phyloP scores from a whole-genome alignment of 305 asterid genomes.

The Coffea humblotiana region DNA sequence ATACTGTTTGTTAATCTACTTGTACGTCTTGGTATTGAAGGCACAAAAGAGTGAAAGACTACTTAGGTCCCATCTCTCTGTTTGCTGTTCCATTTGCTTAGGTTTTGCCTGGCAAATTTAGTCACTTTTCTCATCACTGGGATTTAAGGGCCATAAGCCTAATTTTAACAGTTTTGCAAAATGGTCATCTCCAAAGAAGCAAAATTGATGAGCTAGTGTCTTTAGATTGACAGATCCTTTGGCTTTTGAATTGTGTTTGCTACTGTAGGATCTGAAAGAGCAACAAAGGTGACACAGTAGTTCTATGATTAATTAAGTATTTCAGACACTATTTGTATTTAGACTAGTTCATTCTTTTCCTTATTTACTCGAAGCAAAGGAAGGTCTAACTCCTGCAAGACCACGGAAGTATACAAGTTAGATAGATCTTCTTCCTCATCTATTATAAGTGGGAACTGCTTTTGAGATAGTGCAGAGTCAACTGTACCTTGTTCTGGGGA shows the following conservation, averaged over 20 bases:
- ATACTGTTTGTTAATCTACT: too few species aligned
- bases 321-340: background rate
- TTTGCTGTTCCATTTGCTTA: conserved; percentile 3
- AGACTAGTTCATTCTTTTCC: background rate
- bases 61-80: conserved; percentile 1
- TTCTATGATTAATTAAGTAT: background rate
- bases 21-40: background rate
- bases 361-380: conserved; percentile 3
- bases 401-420: background rate
- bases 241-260: background rate
- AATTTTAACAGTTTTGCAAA: background rate
- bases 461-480: conserved; percentile 19
- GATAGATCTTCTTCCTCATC: conserved; percentile 2
- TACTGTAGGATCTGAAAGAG: conserved; percentile 7
- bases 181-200: background rate
- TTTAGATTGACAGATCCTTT: background rate
- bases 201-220: background rate
- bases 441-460: conserved; percentile 19
- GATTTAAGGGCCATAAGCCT: background rate
- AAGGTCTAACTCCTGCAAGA: conserved; percentile 1
- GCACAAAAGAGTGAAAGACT: background rate
- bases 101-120: conserved; percentile 9
- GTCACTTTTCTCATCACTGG: background rate
- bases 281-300: background rate
- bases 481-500: conserved; percentile 15